Conservation (phyloP, 2,329 filamentous ascomycete species). For the Claviceps citrina region DNA sequence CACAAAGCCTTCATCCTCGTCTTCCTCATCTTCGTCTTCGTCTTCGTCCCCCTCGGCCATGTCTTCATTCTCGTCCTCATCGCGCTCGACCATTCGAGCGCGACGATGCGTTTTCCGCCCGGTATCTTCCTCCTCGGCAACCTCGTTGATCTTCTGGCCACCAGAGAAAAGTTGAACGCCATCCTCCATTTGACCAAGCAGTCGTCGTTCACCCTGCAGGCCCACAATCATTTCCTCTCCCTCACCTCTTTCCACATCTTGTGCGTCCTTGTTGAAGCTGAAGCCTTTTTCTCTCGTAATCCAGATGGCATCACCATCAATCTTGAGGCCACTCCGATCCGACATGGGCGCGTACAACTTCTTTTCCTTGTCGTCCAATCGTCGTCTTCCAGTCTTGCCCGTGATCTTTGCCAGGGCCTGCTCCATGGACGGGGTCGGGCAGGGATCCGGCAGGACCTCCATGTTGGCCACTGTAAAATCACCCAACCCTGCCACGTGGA, state of each 20-base stretch:
- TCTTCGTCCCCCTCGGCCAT: constrained; percentile 22
- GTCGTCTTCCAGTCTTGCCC: constrained; percentile 64
- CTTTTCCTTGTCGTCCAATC: constrained; percentile 93
- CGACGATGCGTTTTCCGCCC: constrained; percentile 45
- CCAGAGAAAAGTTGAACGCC: constrained; percentile 77
- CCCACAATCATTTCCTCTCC: constrained; percentile 90
- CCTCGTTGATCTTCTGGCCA: constrained; percentile 49
- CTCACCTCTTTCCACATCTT: constrained; percentile 65
- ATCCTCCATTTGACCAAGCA: constrained; percentile 69
- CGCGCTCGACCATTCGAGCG: constrained; percentile 42
- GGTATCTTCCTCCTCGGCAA: constrained; percentile 38
- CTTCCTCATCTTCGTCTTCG: constrained; percentile 8
- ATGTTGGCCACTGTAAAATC: constrained; percentile 74
- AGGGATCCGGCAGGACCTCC: constrained; percentile 82
- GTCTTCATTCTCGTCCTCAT: constrained; percentile 41
- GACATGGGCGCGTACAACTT: constrained; percentile 95
- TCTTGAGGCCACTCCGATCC: constrained; percentile 86
- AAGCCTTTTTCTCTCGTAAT: constrained; percentile 57
- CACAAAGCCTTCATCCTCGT: constrained; percentile 30
- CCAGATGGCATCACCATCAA: constrained; percentile 95
- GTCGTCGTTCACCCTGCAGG: constrained; percentile 64
- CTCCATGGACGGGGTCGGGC: constrained; percentile 82
- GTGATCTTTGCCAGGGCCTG: constrained; percentile 71
- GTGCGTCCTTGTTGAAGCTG: constrained; percentile 55
- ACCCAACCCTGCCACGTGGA: constrained; percentile 85